Conservation (phyloP, 2,329 filamentous ascomycete genomes). For the Colletotrichum euphorbiae region DNA sequence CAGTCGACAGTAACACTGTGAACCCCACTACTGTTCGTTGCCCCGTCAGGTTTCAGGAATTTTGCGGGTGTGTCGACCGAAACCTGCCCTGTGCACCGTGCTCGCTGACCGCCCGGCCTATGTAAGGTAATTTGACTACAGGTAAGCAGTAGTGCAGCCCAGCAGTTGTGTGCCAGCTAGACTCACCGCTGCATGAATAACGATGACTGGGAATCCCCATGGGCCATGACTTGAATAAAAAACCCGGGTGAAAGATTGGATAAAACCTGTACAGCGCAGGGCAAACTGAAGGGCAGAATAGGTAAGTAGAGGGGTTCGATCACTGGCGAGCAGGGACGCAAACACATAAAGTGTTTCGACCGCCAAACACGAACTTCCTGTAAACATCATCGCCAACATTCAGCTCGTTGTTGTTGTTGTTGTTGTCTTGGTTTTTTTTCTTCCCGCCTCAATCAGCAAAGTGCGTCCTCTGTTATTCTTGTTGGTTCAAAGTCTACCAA, state of each 20-base stretch:
- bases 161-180: slow-evolving; percentile 10
- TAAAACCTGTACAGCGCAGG: slow-evolving; percentile 1
- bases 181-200: slow-evolving; percentile 36
- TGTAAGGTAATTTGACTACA: too few relatives aligned
- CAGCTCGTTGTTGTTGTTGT: neutral
- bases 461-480: slow-evolving; percentile 1
- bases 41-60: slow-evolving; percentile 49
- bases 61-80: slow-evolving; percentile 11
- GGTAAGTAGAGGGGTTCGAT: neutral
- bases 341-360: slow-evolving; percentile 38
- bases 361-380: slow-evolving; percentile 28
- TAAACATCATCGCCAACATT: slow-evolving; percentile 28
- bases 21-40: slow-evolving; percentile 42
- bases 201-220: slow-evolving; percentile 36
- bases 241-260: neutral
- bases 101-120: slow-evolving; percentile 5
- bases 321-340: neutral
- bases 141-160: neutral
- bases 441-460: slow-evolving; percentile 10
- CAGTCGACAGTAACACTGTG: neutral
- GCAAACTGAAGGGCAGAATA: slow-evolving; percentile 3
- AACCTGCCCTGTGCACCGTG: slow-evolving; percentile 12
- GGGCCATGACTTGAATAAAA: slow-evolving; percentile 33
- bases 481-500: neutral
- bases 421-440: neutral